phyloP scores from a whole-genome alignment of 2,329 filamentous ascomycete genomes.

The Cordyceps tenuipes region DNA sequence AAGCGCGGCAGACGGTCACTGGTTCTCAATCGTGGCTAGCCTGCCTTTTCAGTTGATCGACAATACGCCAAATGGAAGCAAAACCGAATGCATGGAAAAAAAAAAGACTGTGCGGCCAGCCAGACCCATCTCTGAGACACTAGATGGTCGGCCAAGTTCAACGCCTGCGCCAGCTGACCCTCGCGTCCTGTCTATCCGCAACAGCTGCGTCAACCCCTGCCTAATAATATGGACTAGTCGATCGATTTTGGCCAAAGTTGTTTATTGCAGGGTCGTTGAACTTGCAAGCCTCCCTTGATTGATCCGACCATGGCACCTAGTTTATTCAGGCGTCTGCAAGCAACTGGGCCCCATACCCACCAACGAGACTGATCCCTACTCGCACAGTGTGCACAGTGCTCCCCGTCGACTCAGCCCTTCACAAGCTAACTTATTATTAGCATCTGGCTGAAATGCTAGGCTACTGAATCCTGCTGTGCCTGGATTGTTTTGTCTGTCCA shows the following conservation, averaged over 20 bases:
- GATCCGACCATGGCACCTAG: not conserved
- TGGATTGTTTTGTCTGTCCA: not conserved
- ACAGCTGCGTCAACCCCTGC: not conserved
- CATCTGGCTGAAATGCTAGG: not conserved
- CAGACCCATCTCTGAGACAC: not conserved
- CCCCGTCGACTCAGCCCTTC: not conserved
- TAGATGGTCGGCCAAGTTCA: not conserved
- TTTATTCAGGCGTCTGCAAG: not conserved
- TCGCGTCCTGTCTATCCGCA: not conserved
- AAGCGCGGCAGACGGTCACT: too few species aligned
- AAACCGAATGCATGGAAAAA: not conserved
- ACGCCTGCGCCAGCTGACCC: not conserved
- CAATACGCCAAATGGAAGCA: not conserved
- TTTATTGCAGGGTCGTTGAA: not conserved
- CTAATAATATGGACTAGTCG: conserved; percentile 1
- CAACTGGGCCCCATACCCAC: not conserved
- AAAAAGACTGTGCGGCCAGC: not conserved
- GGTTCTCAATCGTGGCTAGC: not conserved
- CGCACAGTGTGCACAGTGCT: conserved; percentile 5
- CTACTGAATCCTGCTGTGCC: not conserved
- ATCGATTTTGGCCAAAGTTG: conserved; percentile 9
- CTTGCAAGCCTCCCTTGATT: not conserved
- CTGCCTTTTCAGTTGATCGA: not conserved
- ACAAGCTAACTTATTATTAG: too few species aligned
- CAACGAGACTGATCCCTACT: not conserved